These are phyloP conservation scores for Lolium perenne DNA, from an alignment of 176 grass and related monocot species.

Conservation along the genomic window DNA sequence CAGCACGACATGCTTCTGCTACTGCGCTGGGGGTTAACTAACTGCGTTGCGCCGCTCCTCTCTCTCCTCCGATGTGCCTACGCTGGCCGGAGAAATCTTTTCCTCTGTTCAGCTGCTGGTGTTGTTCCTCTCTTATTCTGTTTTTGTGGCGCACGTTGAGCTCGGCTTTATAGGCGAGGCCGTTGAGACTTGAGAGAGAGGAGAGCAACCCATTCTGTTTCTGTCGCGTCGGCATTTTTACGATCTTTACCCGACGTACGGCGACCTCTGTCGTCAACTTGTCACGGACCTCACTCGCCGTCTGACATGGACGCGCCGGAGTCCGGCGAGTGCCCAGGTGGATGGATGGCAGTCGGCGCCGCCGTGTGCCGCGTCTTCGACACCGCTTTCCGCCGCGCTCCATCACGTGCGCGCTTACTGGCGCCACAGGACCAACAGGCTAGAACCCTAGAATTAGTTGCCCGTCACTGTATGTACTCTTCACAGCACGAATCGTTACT, in stretches of 20 bases:
- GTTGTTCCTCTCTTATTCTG: not conserved
- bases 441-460: not conserved
- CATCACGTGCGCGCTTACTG: not conserved
- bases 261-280: not conserved
- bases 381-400: not conserved
- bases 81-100: not conserved
- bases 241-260: not conserved
- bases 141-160: not conserved
- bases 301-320: slow-evolving; percentile 36
- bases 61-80: not conserved
- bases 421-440: not conserved
- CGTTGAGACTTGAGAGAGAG: not conserved
- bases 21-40: too few species aligned
- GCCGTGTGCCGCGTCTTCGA: not conserved
- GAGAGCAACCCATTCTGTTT: not conserved
- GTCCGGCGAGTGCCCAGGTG: slow-evolving; percentile 32
- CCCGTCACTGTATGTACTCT: not conserved
- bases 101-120: not conserved
- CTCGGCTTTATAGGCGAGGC: not conserved
- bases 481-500: not conserved
- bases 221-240: not conserved
- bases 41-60: not conserved
- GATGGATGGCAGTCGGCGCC: slow-evolving; percentile 2
- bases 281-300: not conserved
- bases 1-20: slow-evolving; percentile 40